Evolutionary conservation across 2,329 filamentous ascomycete genomes (phyloP), one percentile per base, ranked within the genome.

Genomic region (Exophiala dermatitidis): DNA sequence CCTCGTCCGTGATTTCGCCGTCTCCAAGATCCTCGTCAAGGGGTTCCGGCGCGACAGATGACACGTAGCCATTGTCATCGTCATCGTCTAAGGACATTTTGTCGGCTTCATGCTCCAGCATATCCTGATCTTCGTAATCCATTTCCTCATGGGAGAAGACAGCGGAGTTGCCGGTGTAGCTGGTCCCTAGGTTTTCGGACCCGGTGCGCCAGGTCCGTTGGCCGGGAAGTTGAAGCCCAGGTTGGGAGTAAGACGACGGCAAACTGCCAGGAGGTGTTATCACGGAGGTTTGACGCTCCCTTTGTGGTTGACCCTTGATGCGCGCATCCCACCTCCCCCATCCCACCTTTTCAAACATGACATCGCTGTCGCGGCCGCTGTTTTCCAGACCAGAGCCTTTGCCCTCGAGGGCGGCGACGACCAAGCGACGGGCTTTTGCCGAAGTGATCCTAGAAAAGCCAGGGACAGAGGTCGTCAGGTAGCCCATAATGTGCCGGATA

Each of bases 311-410:
- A 50, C 84, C 87, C 63, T 82, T 82, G 67, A 82, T 78, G 67
- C 83, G 83, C 57, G 90, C 93, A 70, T 94, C 87, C 91, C 91
- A 98, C 61, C 90, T 83, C 55, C 93, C 93, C 91, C 91, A 97
- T 66, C 91, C 91, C 54, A 96, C 89, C 77, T 97, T 97, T 70
- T 94, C 87, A 67, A 95, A 97, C 50, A 74, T 61, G 54, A 74
- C 68, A 46, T 82, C 81, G 54, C 78, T 77, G 60, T 82, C 78
- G 51, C 72, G 71, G 59, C 79, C 79, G 58, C 72, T 74, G 42
- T 73, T 72, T 52, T 71, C 70, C 45, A 76, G 77, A 51, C 76
- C 78, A 44, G 73, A 76, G n/a, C 75, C 75, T 63, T 87, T 85
- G 63, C 87, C 86, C 73, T 97, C 91, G 61, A 97, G 74, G 56